Evolutionary conservation across 2,329 filamentous ascomycete genomes (phyloP).

Genomic region (Pseudocercospora pini-densiflorae): DNA sequence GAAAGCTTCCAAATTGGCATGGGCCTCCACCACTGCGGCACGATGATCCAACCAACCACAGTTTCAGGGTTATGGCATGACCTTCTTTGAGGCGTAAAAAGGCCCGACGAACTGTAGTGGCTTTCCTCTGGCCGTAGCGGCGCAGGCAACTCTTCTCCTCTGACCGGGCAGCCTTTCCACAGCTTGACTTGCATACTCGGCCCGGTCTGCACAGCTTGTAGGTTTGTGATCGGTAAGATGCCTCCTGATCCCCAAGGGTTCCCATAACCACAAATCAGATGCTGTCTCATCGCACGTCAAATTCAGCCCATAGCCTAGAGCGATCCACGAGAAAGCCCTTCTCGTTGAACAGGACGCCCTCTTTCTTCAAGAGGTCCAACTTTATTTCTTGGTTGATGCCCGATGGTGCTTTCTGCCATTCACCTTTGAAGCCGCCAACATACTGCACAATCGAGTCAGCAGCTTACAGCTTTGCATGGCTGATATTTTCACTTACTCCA

Average conservation of each 20-base stretch:
- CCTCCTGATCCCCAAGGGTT: neutral
- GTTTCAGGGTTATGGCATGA: neutral
- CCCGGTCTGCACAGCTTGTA: neutral
- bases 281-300: constrained; percentile 30
- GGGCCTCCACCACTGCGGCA: neutral
- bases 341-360: constrained; percentile 68
- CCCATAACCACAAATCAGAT: neutral
- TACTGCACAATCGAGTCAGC: constrained; percentile 31
- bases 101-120: neutral
- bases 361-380: constrained; percentile 61
- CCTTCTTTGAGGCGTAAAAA: neutral
- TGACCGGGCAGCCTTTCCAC: neutral
- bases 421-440: constrained; percentile 72
- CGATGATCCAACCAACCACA: neutral
- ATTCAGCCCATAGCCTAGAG: constrained; percentile 50
- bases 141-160: neutral
- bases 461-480: constrained; percentile 34
- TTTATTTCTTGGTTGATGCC: constrained; percentile 69
- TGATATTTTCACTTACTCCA: constrained; percentile 52
- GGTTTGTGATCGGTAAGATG: neutral
- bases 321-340: constrained; percentile 62
- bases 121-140: neutral
- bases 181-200: neutral
- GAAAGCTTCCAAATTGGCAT: neutral
- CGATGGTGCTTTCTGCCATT: constrained; percentile 65